Evolutionary conservation across 2,329 filamentous ascomycete species (phyloP).

Genomic region (Colletotrichum tropicicola): DNA sequence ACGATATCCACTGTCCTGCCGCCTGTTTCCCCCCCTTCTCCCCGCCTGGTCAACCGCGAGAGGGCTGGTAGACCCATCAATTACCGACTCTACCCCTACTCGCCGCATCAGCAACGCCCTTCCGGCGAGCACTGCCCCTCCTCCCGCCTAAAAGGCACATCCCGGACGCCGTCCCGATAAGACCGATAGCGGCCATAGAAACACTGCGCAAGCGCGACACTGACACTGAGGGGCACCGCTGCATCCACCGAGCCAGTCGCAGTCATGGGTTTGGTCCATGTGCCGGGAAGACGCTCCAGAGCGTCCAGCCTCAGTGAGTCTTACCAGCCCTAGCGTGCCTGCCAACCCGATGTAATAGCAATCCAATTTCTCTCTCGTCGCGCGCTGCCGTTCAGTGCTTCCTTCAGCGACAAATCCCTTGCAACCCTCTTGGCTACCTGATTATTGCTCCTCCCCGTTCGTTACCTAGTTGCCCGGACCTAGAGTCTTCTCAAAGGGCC

Average conservation of each 20-base stretch:
- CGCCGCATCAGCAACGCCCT: slow-evolving; percentile 2
- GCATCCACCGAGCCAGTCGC: slow-evolving; percentile 31
- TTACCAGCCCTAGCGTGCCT: slow-evolving; percentile 27
- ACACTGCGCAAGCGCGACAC: not conserved
- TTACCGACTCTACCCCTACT: slow-evolving; percentile 26
- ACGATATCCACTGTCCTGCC: slow-evolving; percentile 14
- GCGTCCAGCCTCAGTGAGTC: slow-evolving; percentile 31
- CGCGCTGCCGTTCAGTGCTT: not conserved
- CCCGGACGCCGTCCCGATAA: slow-evolving; percentile 26
- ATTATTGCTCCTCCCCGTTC: not conserved
- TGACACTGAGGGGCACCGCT: slow-evolving; percentile 26
- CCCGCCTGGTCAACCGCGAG: slow-evolving; percentile 3
- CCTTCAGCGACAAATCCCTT: not conserved
- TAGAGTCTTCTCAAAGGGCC: slow-evolving; percentile 1
- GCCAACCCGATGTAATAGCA: slow-evolving; percentile 23
- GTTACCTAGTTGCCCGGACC: not conserved
- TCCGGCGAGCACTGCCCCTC: slow-evolving; percentile 26
- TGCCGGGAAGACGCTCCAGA: slow-evolving; percentile 32
- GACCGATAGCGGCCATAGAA: slow-evolving; percentile 26
- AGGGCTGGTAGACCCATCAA: slow-evolving; percentile 19
- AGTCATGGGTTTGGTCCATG: slow-evolving; percentile 34
- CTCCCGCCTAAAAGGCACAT: slow-evolving; percentile 21
- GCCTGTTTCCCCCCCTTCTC: not conserved
- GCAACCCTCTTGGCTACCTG: not conserved
- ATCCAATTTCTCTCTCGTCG: slow-evolving; percentile 6